phyloP scores from a whole-genome alignment of 2,329 filamentous ascomycete species.

The Colletotrichum plurivorum region DNA sequence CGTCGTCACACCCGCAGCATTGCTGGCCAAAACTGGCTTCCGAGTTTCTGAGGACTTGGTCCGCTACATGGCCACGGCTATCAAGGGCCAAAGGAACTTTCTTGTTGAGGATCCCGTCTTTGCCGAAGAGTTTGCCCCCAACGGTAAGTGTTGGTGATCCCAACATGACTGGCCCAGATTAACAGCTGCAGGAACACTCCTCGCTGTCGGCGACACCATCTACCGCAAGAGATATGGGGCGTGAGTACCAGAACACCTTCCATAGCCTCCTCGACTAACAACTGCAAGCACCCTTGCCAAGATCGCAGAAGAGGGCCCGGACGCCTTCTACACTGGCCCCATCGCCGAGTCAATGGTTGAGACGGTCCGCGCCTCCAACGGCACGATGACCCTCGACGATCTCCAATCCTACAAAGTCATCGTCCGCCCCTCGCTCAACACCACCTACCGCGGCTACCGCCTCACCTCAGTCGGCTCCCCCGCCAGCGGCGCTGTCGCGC shows the following conservation, averaged over 20 bases:
- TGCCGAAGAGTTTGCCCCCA: constrained; percentile 90
- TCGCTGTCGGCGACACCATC: constrained; percentile 82
- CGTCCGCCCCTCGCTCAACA: constrained; percentile 73
- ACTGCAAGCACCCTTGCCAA: constrained; percentile 75
- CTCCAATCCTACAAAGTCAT: constrained; percentile 79
- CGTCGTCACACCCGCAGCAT: constrained; percentile 81
- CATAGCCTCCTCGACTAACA: not conserved
- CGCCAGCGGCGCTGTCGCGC: constrained; percentile 81
- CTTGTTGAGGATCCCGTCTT: constrained; percentile 82
- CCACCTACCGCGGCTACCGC: constrained; percentile 78
- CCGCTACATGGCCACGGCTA: constrained; percentile 75
- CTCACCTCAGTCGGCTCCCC: constrained; percentile 81
- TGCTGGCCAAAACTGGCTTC: constrained; percentile 82
- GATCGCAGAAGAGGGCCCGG: constrained; percentile 80
- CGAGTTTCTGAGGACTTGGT: constrained; percentile 80
- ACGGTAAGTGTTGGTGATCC: constrained; percentile 62
- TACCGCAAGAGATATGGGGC: constrained; percentile 83
- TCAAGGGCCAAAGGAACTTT: constrained; percentile 67
- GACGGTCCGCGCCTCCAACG: constrained; percentile 77
- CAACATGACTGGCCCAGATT: not conserved
- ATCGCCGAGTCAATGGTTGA: constrained; percentile 83
- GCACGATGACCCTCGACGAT: constrained; percentile 89
- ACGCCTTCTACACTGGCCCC: constrained; percentile 81
- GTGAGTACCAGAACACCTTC: constrained; percentile 45
- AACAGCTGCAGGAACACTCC: constrained; percentile 65